These are phyloP conservation scores for Sindora glabra DNA, from an alignment of 306 rosid genomes.

Conservation along the genomic window DNA sequence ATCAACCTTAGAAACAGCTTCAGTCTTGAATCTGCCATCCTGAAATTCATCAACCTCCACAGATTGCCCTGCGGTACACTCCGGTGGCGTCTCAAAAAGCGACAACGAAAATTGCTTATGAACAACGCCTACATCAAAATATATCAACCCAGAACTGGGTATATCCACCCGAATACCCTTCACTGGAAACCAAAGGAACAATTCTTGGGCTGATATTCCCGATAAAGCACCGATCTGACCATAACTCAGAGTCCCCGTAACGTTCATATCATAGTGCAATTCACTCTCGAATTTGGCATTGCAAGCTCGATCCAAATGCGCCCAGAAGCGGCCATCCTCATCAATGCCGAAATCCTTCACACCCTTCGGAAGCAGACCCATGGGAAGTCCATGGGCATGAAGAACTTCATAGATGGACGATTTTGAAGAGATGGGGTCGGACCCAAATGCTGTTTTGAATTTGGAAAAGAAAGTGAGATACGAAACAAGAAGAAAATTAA, in stretches of 20 bases:
- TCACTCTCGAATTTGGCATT: slow-evolving; percentile 80
- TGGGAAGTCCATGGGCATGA: slow-evolving; percentile 58
- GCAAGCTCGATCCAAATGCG: slow-evolving; percentile 68
- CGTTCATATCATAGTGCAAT: slow-evolving; percentile 72
- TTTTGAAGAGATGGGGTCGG: background rate
- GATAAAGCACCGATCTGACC: slow-evolving; percentile 52
- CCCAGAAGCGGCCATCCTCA: slow-evolving; percentile 44
- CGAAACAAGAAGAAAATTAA: background rate
- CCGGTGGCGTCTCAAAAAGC: slow-evolving; percentile 75
- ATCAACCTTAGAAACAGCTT: slow-evolving; percentile 33
- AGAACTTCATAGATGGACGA: slow-evolving; percentile 58
- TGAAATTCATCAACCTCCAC: background rate
- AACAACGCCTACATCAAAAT: slow-evolving; percentile 77
- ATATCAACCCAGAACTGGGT: slow-evolving; percentile 73
- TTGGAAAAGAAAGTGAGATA: background rate
- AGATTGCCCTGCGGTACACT: slow-evolving; percentile 36
- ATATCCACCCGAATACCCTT: slow-evolving; percentile 72
- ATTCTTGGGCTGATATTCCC: slow-evolving; percentile 73
- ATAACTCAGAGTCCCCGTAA: slow-evolving; percentile 52
- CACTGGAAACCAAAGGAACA: slow-evolving; percentile 81
- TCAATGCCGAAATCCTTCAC: slow-evolving; percentile 44
- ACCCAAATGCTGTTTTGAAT: background rate
- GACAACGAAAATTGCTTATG: slow-evolving; percentile 62
- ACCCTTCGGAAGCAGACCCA: slow-evolving; percentile 70
- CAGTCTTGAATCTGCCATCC: background rate